Evolutionary conservation across 108 stramenopile species (phyloP), one percentile per base, ranked within the genome.

Genomic region (Nannochloropsis salina): DNA sequence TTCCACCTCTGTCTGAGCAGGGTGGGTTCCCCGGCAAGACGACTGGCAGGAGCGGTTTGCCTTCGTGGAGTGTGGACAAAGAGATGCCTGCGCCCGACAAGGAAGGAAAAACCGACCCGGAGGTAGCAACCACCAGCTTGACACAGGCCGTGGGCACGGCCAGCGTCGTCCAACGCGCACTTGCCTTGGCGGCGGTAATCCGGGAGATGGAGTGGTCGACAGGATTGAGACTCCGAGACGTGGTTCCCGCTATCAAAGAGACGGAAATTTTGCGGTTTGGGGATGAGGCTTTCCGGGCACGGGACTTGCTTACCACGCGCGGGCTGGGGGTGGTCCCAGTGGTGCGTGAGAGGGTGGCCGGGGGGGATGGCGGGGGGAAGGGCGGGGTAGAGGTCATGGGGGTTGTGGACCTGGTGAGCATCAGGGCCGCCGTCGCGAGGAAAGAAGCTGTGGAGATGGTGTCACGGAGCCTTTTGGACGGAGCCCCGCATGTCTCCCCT

Each of bases 371-470:
- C 15, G 61, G 61, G 61, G 61, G 2, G 5, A n/a, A 20, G 20
- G 15, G 15, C 20, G n/a, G n/a, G n/a, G n/a, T n/a, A n/a, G n/a
- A n/a, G n/a, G n/a, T n/a, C n/a, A n/a, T n/a, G n/a, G 61, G 61
- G 61, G 61, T 74, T 15, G 61, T 74, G 61, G 61, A 74, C n/a
- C 4, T 74, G n/a, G 61, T n/a, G 4, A 74, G 61, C n/a, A 74
- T 74, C n/a, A 15, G 61, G 20, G 61, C 61, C 20, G 61, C 61
- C 20, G n/a, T 74, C n/a, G 61, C 61, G 61, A 74, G 61, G 61
- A 74, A n/a, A n/a, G 61, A 74, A 4, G n/a, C 61, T 31, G 61
- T 74, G n/a, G 61, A 74, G 61, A 74, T 74, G 61, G 61, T 74
- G 2, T n/a, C 20, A n/a, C 15, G 61, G 61, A 74, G 61, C n/a